A percentile compares a stretch with the other conserved stretches of the same genome.
phyloP scores from a whole-genome alignment of 345 rosid species.

The Turnera subulata region DNA sequence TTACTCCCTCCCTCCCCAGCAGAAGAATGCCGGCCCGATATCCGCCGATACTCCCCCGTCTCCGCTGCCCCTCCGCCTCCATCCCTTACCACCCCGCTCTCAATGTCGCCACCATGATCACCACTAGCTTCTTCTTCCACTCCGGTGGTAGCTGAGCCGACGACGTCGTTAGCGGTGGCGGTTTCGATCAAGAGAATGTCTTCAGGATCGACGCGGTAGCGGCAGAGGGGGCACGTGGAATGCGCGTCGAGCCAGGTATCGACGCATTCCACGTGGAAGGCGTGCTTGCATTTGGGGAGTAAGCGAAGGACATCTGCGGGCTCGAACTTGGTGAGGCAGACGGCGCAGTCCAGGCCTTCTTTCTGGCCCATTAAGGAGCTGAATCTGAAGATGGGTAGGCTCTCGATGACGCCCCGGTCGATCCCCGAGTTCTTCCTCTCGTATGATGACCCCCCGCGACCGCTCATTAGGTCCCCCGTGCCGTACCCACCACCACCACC shows the following conservation, averaged over 20 bases:
- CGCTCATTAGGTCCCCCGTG: background rate
- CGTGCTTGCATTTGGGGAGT: slow-evolving; percentile 86
- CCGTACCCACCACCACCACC: slow-evolving; percentile 1
- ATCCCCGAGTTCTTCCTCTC: slow-evolving; percentile 72
- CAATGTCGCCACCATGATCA: background rate
- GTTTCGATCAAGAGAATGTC: slow-evolving; percentile 57
- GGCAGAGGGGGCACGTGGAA: slow-evolving; percentile 93
- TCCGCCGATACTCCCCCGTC: slow-evolving; percentile 26
- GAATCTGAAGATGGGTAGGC: slow-evolving; percentile 80
- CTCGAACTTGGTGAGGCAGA: slow-evolving; percentile 66
- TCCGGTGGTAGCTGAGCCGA: slow-evolving; percentile 5
- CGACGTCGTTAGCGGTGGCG: slow-evolving; percentile 13
- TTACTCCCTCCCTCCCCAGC: slow-evolving; percentile 47
- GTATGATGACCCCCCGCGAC: background rate
- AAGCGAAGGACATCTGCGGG: slow-evolving; percentile 54
- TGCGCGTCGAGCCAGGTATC: slow-evolving; percentile 97
- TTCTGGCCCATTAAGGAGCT: slow-evolving; percentile 65
- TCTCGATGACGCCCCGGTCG: slow-evolving; percentile 63
- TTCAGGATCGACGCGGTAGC: slow-evolving; percentile 87
- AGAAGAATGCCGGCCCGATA: slow-evolving; percentile 71
- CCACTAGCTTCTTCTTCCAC: background rate
- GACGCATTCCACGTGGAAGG: slow-evolving; percentile 88
- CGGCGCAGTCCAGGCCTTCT: slow-evolving; percentile 82
- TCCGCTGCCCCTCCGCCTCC: background rate
- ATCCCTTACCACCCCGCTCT: background rate